These are phyloP conservation scores for Protomyces inouyei DNA, from an alignment of 1,139 yeast genomes.

Conservation along the genomic window DNA sequence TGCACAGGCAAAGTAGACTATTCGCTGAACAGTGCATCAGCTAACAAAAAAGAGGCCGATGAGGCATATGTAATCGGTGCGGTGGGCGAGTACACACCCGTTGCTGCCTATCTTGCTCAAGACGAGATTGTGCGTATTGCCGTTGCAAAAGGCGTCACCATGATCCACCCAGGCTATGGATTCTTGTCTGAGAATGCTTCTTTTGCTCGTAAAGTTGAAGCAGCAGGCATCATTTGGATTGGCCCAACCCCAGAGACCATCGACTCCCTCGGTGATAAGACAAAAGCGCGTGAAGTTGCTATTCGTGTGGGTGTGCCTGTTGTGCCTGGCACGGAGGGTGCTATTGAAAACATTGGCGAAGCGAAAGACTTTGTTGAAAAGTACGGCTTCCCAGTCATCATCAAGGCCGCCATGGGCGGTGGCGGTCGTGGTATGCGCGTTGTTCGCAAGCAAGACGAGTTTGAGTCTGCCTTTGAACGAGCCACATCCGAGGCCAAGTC, in stretches of 20 bases:
- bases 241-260: slow-evolving; percentile 89
- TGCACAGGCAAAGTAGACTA: slow-evolving; percentile 61
- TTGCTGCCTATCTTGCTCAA: slow-evolving; percentile 90
- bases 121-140: slow-evolving; percentile 94
- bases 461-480: slow-evolving; percentile 85
- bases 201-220: slow-evolving; percentile 88
- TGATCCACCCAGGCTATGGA: slow-evolving; percentile 99
- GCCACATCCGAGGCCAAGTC: slow-evolving; percentile 93
- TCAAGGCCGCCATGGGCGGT: slow-evolving; percentile 99
- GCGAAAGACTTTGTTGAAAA: slow-evolving; percentile 72
- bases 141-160: slow-evolving; percentile 76
- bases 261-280: slow-evolving; percentile 97
- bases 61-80: slow-evolving; percentile 75
- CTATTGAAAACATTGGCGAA: slow-evolving; percentile 73
- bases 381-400: slow-evolving; percentile 92
- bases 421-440: slow-evolving; percentile 99
- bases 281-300: slow-evolving; percentile 86
- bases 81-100: slow-evolving; percentile 87
- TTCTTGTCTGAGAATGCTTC: slow-evolving; percentile 91
- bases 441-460: slow-evolving; percentile 92
- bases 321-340: slow-evolving; percentile 98
- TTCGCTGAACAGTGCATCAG: not conserved
- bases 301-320: slow-evolving; percentile 77
- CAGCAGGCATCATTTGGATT: slow-evolving; percentile 89
- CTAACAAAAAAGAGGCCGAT: slow-evolving; percentile 39